Conservation (phyloP, 202 grass and related monocot species). For the Brachypodium distachyon region DNA sequence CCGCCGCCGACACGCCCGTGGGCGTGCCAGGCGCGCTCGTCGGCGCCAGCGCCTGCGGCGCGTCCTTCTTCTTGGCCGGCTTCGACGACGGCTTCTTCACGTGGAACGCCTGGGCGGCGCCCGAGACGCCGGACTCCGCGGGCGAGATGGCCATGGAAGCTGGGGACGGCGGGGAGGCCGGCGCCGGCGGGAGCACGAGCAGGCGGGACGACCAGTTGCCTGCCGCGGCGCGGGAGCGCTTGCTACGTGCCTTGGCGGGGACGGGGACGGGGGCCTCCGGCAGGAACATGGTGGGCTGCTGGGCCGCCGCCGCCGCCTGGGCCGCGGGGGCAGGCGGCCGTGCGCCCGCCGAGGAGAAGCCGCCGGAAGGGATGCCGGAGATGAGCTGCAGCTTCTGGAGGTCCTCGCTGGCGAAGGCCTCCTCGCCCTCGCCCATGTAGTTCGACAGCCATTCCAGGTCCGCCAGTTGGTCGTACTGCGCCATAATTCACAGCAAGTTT, state of each 20-base stretch:
- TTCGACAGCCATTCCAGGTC: conserved; percentile 91
- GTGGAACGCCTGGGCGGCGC: conserved; percentile 18
- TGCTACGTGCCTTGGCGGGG: conserved; percentile 62
- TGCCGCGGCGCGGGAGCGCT: conserved; percentile 62
- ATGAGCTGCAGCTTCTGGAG: conserved; percentile 78
- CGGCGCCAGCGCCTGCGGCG: background rate
- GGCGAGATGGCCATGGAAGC: conserved; percentile 39
- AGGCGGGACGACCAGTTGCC: conserved; percentile 64
- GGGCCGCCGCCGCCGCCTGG: background rate
- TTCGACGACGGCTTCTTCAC: conserved; percentile 42
- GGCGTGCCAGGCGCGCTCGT: background rate
- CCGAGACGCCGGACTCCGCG: conserved; percentile 40
- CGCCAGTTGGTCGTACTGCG: conserved; percentile 70
- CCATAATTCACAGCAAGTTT: conserved; percentile 8
- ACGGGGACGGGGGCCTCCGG: conserved; percentile 46
- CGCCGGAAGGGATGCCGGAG: conserved; percentile 33
- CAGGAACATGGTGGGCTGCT: conserved; percentile 26
- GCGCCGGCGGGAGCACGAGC: conserved; percentile 32
- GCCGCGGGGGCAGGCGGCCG: background rate
- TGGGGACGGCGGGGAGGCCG: conserved; percentile 22
- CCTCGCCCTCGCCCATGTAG: conserved; percentile 60
- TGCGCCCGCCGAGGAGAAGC: conserved; percentile 3
- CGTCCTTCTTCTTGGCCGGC: conserved; percentile 49
- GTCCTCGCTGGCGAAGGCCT: conserved; percentile 63
- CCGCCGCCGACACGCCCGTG: background rate